Base-by-base conservation (phyloP, 1,139 yeast genomes). In the Blastobotrys elegans region DNA sequence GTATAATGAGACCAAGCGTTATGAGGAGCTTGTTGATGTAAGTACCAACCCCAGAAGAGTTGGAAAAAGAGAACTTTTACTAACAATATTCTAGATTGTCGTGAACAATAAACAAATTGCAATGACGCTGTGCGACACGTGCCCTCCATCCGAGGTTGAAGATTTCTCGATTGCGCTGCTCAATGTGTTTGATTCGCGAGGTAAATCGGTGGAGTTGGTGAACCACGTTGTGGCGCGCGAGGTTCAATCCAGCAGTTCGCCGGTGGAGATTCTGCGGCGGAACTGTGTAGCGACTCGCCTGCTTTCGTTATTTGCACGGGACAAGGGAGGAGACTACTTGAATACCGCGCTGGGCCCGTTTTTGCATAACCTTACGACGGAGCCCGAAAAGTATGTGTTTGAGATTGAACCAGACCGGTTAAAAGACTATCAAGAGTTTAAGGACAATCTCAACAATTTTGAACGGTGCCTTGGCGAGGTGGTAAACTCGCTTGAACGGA, bases 231-330 rank as follows among this genome's bases (percentile, higher is more conserved):
- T 88, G 18, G 69, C 69, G 20, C 79, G 78, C 50, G 96, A 88
- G 61, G 81, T 87, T 22, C 63, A 70, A 37, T 70, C 68, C 29
- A 80, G 85, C 0, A 67, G 76, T 0, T 75, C 84, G 51, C 77
- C 87, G 13, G 76, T 84, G 33, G 95, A 86, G 59, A 76, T 87
- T 27, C 73, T 88, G 56, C 73, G 96, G 58, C 75, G 95, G 51
- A 88, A 88, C 62, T 83, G 94, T 46, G 84, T 88, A 22, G 84
- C 92, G 36, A 86, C 96, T 0, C 77, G 90, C 58, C 72, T 87
- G 42, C 70, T 87, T 45, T 83, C 90, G 0, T 73, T 84, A 35
- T 81, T 80, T 58, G 84, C 95, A 0, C 79, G 82, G 55, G 71
- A 75, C 21, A 75, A 80, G 55, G 96, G 95, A 0, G 63, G 66